Base-by-base conservation (phyloP, 345 rosid species). In the Gossypioides kirkii region DNA sequence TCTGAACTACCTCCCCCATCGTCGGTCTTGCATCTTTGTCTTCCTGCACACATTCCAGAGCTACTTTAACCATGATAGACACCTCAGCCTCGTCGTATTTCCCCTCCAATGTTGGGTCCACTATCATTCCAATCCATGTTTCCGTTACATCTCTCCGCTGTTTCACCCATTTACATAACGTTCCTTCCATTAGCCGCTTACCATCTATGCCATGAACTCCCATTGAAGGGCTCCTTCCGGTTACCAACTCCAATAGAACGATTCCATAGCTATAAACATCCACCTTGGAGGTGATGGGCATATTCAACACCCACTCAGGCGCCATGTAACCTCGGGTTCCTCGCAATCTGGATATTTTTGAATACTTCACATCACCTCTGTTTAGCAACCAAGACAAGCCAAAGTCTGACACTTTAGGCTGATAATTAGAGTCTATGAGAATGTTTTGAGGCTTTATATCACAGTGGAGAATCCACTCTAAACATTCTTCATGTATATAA, bases 241-340 rank as follows among this genome's bases (percentile, higher is more conserved):
- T 77, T 8, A 84, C 62, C 60, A 84, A 68, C 74, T 81, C 82
- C 62, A 84, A 49, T 16, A 84, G n/a, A 14, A 81, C 87, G 7
- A 81, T 73, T 11, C 83, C 85, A 50, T 74, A 81, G 69, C 85
- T 81, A 4, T 84, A 81, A 14, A 84, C 80, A 53, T 84, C 87
- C 1, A 77, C 87, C 63, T 84, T 84, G 26, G 81, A 76, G 13
- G 87, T 80, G 32, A 82, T 75, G 9, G 79, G 73, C n/a, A 42
- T 17, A 32, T 72, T 74, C 20, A 45, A 72, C 1, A 70, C 71
- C 81, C 81, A 81, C 58, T 75, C 79, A 0, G 79, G 84, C 7
- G 80, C 82, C 76, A 78, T 38, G 74, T 76, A 70, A 2, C 82
- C 84, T 28, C 76, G 60, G 0, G 84, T 81, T 45, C 84, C 84